Evolutionary conservation across 768 basidiomycete genomes (phyloP).

Genomic region (Tephrocybe rancida): DNA sequence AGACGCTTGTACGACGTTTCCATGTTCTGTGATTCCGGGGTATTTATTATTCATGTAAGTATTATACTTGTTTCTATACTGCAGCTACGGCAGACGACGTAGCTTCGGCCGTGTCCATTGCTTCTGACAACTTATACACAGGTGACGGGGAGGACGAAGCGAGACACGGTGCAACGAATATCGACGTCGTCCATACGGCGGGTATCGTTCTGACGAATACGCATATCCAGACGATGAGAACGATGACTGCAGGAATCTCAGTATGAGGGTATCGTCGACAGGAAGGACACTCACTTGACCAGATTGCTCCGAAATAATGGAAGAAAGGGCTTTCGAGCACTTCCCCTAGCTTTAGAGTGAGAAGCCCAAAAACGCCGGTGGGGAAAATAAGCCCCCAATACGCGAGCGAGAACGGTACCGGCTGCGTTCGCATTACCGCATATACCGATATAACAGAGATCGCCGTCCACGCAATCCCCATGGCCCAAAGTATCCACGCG

Average conservation of each 20-base stretch:
- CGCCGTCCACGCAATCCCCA: slow-evolving; percentile 54
- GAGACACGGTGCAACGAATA: slow-evolving; percentile 50
- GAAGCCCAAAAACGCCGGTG: slow-evolving; percentile 51
- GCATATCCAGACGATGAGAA: slow-evolving; percentile 43
- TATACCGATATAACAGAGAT: slow-evolving; percentile 44
- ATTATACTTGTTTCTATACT: not conserved
- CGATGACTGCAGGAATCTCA: slow-evolving; percentile 31
- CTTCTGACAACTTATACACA: not conserved
- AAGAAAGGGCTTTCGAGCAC: slow-evolving; percentile 55
- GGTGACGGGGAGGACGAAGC: slow-evolving; percentile 12
- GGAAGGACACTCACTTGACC: slow-evolving; percentile 43
- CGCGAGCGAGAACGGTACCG: slow-evolving; percentile 44
- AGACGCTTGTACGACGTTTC: too few relatives aligned
- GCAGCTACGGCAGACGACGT: not conserved
- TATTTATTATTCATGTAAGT: too few relatives aligned
- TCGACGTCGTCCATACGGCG: slow-evolving; percentile 44
- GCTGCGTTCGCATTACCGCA: slow-evolving; percentile 29
- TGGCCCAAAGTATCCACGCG: slow-evolving; percentile 54
- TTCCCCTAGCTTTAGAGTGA: slow-evolving; percentile 49
- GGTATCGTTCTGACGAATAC: slow-evolving; percentile 45
- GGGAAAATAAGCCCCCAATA: slow-evolving; percentile 64
- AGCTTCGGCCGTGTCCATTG: not conserved
- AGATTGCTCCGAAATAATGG: slow-evolving; percentile 53
- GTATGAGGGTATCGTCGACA: not conserved
- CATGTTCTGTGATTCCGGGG: too few relatives aligned